Evolutionary conservation across 192 early-diverging fungal genomes (phyloP).

Genomic region (Entomortierella chlamydospora): DNA sequence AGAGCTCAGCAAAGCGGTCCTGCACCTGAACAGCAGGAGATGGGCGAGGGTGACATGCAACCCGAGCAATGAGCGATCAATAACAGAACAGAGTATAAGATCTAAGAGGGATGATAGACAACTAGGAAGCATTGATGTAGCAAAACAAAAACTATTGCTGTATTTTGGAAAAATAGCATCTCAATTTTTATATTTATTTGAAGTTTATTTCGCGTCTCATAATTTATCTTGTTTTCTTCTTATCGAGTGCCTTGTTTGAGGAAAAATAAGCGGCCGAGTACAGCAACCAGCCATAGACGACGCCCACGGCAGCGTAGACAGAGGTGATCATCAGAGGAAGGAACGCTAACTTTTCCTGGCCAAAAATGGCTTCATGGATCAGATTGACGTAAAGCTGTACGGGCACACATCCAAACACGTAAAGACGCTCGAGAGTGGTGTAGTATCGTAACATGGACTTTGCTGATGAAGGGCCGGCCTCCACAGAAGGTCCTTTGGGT

Average conservation of each 20-base stretch:
- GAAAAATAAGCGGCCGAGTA: conserved; percentile 57
- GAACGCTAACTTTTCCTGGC: conserved; percentile 70
- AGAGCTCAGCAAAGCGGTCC: conserved; percentile 55
- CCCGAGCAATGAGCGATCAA: conserved; percentile 46
- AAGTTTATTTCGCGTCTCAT: not conserved
- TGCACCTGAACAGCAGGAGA: conserved; percentile 54
- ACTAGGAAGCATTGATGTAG: no score
- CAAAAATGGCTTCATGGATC: conserved; percentile 65
- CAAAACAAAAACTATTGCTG: no score
- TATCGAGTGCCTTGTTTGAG: conserved; percentile 31
- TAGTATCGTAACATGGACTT: conserved; percentile 21
- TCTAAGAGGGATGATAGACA: no score
- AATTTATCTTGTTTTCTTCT: conserved; percentile 31
- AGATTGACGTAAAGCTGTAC: conserved; percentile 68
- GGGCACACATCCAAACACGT: conserved; percentile 64
- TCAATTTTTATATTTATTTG: not conserved
- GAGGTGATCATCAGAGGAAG: conserved; percentile 86
- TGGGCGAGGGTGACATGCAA: conserved; percentile 54
- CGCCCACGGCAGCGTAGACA: conserved; percentile 80
- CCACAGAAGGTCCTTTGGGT: not conserved
- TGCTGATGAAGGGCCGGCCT: conserved; percentile 4
- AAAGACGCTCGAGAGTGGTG: conserved; percentile 61
- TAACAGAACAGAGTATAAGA: no score
- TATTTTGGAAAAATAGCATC: not conserved
- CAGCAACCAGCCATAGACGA: conserved; percentile 76